Percentiles rank a stretch among this genome's conserved stretches.
These are phyloP conservation scores for Polygonum maritimum DNA, from an alignment of 148 eudicot genomes.

Conservation along the genomic window DNA sequence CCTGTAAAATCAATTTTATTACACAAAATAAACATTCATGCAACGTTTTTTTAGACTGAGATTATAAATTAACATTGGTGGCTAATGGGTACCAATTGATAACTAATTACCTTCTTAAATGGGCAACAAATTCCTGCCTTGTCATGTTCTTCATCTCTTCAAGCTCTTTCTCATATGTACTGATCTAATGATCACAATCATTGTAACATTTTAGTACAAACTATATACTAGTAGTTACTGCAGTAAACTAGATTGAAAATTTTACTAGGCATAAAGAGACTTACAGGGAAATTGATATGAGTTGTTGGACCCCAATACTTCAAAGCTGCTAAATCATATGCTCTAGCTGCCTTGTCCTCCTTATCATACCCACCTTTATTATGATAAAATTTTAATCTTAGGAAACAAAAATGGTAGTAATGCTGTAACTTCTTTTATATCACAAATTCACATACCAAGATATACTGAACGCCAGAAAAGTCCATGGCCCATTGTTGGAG, in stretches of 20 bases:
- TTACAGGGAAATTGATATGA: slow-evolving; percentile 66
- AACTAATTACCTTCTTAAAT: slow-evolving; percentile 51
- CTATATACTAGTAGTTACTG: background rate
- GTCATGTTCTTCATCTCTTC: slow-evolving; percentile 75
- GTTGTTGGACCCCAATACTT: slow-evolving; percentile 86
- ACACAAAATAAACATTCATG: background rate
- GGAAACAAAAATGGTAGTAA: background rate
- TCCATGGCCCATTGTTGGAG: background rate
- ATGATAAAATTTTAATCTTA: background rate
- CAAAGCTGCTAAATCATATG: slow-evolving; percentile 77
- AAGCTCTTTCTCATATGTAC: slow-evolving; percentile 57
- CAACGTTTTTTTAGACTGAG: background rate
- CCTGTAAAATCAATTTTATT: slow-evolving; percentile 19
- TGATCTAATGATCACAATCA: slow-evolving; percentile 25
- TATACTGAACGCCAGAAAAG: slow-evolving; percentile 18
- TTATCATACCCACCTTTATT: slow-evolving; percentile 82
- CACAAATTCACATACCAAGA: slow-evolving; percentile 16
- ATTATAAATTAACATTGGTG: background rate
- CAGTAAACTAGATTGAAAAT: background rate
- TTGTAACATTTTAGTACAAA: no score
- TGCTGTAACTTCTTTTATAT: background rate
- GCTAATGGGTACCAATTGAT: no score
- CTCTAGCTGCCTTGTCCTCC: slow-evolving; percentile 80
- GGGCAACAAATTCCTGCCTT: slow-evolving; percentile 81
- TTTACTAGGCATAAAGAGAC: background rate